Conservation (phyloP, 345 rosid genomes). For the Pelargonium nanum region DNA sequence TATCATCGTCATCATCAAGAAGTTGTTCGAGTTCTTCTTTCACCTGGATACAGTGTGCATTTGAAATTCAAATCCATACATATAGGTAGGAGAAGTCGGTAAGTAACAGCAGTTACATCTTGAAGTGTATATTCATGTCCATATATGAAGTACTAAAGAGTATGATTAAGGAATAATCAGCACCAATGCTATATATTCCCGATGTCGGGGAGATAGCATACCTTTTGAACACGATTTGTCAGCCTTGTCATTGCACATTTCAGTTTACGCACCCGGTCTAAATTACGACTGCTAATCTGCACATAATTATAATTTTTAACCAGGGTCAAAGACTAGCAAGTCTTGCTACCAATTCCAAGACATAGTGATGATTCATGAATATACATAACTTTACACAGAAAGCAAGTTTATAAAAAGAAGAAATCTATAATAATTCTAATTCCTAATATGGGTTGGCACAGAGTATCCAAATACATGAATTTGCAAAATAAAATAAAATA, state of each 20-base stretch:
- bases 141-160: too few relatives aligned
- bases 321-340: too few relatives aligned
- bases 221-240: slow-evolving; percentile 48
- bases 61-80: too few relatives aligned
- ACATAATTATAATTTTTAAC: slow-evolving; percentile 2
- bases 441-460: background rate
- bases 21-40: slow-evolving; percentile 51
- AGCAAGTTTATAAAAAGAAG: background rate
- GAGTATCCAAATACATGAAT: too few relatives aligned
- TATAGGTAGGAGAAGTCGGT: too few relatives aligned
- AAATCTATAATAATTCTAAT: background rate
- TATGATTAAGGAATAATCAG: too few relatives aligned
- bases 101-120: background rate
- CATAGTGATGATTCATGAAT: background rate
- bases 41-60: slow-evolving; percentile 21
- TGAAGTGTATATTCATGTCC: background rate
- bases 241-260: slow-evolving; percentile 55
- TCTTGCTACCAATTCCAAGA: too few relatives aligned
- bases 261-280: slow-evolving; percentile 43
- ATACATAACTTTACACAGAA: background rate
- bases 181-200: too few relatives aligned
- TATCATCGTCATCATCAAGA: slow-evolving; percentile 44
- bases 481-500: too few relatives aligned
- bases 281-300: slow-evolving; percentile 55
- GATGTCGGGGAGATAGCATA: slow-evolving; percentile 10